Base-by-base conservation (phyloP, 2,329 filamentous ascomycete species). In the Pseudopithomyces maydicus region DNA sequence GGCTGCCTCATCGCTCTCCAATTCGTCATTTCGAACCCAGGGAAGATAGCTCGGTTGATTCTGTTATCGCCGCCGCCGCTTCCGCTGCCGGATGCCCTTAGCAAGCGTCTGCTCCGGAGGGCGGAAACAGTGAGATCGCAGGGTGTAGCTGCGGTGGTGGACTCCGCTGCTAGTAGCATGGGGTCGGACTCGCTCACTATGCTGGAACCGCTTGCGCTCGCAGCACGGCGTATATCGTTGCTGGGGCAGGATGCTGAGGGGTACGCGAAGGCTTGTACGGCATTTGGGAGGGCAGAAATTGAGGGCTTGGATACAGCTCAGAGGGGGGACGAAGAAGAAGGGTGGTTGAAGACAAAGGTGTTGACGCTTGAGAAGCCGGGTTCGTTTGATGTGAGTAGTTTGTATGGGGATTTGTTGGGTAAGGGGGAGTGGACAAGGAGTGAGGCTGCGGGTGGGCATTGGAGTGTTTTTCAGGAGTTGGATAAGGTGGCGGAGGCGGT, bases 221-320 rank as follows among this genome's bases (percentile, higher is more conserved):
- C 77, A 1, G 80, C 81, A 0, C 70, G 80, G 8, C 66, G 78
- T 6, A 62, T 80, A 23, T 80, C 77, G 5, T 68, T 86, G 2
- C 67, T 84, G 0, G 67, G 74, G 0, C 81, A 83, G 58, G 79
- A 84, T 59, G 74, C 80, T 0, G 83, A 86, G 58, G 80, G 80
- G 1, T 86, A 85, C 65, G 83, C 83, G 1, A 86, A 85, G 58
- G 83, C 77, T 0, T 82, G 81, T 41, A 72, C 73, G 26, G 83
- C 83, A 2, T 71, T 85, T 29, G 83, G 79, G 3, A 70, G 70
- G 3, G 77, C 77, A 60, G 32, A 12, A 26, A 26, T 14, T 22
- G 29, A 35, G 8, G 44, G 17, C 2, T 10, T 6, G 29, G 17
- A 8, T 20, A 19, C 23, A 3, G 2, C 23, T 5, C 11, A 17